Evolutionary conservation across 768 basidiomycete genomes (phyloP).

Genomic region (Termitomyces sp.): DNA sequence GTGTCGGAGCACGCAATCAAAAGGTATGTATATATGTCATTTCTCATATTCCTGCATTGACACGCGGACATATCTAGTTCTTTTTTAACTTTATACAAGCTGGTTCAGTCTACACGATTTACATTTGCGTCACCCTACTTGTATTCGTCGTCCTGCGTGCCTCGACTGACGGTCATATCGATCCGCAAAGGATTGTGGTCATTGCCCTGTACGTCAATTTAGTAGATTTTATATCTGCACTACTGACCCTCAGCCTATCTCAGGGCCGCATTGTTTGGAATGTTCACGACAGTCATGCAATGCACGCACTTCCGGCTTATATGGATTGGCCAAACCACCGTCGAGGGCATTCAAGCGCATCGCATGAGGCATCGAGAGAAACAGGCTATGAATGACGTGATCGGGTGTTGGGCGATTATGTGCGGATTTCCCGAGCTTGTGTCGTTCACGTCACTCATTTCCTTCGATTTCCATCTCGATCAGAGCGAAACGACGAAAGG

Average conservation of each 20-base stretch:
- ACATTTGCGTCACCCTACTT: constrained; percentile 58
- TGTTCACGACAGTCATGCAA: constrained; percentile 63
- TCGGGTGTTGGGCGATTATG: constrained; percentile 51
- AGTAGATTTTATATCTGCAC: not conserved
- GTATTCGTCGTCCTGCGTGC: constrained; percentile 39
- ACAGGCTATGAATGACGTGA: constrained; percentile 40
- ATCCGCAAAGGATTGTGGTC: constrained; percentile 67
- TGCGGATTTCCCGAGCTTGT: constrained; percentile 16
- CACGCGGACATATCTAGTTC: constrained; percentile 42
- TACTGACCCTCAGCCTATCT: not conserved
- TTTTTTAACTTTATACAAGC: constrained; percentile 81
- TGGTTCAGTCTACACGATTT: constrained; percentile 52
- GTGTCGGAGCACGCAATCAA: constrained; percentile 89
- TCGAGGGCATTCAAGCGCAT: constrained; percentile 64
- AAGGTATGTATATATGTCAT: constrained; percentile 41
- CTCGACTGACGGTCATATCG: constrained; percentile 27
- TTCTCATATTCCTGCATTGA: not conserved
- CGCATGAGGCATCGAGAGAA: constrained; percentile 64
- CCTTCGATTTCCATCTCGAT: not conserved
- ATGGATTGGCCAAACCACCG: constrained; percentile 63
- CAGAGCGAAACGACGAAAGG: constrained; percentile 46
- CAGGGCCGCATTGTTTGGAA: constrained; percentile 64
- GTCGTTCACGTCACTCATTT: not conserved
- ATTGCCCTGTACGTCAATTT: constrained; percentile 60
- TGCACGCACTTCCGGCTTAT: constrained; percentile 59